phyloP scores from a whole-genome alignment of 306 rosid genomes.

The Cicer pinnatifidum region DNA sequence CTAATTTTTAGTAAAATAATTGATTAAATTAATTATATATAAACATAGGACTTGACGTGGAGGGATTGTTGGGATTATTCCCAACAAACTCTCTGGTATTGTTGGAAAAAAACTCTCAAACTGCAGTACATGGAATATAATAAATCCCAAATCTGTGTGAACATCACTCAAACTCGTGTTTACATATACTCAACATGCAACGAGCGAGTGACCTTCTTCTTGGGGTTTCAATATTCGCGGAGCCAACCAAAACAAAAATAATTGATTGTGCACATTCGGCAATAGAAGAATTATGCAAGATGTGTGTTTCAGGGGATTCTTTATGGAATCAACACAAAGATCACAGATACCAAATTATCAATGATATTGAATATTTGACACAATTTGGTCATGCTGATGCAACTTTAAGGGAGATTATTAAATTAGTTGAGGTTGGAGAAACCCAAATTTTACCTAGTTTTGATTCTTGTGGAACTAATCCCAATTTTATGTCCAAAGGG shows the following conservation, averaged over 20 bases:
- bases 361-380: constrained; percentile 46
- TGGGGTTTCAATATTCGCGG: constrained; percentile 46
- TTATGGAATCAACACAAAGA: constrained; percentile 47
- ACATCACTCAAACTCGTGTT: too few relatives aligned
- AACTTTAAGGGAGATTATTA: constrained; percentile 46
- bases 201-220: constrained; percentile 56
- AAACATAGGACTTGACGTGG: too few relatives aligned
- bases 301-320: constrained; percentile 45
- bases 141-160: too few relatives aligned
- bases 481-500: background rate
- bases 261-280: constrained; percentile 43
- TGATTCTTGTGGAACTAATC: background rate
- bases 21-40: too few relatives aligned
- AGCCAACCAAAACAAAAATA: constrained; percentile 34
- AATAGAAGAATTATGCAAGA: constrained; percentile 48
- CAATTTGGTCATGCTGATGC: constrained; percentile 46
- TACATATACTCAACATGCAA: background rate
- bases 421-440: constrained; percentile 57
- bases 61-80: too few relatives aligned
- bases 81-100: too few relatives aligned
- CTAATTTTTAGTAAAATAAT: too few relatives aligned
- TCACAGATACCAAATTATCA: constrained; percentile 40
- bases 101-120: too few relatives aligned
- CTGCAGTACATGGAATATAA: too few relatives aligned
- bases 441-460: constrained; percentile 45